These are phyloP conservation scores for Eustoma russellianum DNA, from an alignment of 257 asterid species.

Conservation along the genomic window DNA sequence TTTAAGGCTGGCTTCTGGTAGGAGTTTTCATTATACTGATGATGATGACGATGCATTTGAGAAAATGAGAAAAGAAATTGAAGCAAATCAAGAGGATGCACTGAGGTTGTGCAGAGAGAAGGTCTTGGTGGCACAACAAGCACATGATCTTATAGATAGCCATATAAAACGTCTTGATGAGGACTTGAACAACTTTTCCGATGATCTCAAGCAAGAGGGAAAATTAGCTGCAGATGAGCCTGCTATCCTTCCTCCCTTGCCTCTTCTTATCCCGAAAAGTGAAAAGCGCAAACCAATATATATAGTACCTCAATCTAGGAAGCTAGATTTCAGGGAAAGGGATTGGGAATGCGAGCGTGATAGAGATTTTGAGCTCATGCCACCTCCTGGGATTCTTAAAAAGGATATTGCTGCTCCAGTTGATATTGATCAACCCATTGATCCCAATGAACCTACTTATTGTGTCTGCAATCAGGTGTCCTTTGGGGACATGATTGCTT, in stretches of 20 bases:
- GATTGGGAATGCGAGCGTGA: conserved; percentile 94
- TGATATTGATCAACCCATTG: conserved; percentile 81
- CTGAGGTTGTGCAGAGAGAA: conserved; percentile 93
- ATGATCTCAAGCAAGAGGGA: conserved; percentile 99
- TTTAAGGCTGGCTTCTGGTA: conserved; percentile 63
- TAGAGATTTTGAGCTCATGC: conserved; percentile 95
- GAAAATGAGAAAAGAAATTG: conserved; percentile 68
- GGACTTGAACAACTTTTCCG: conserved; percentile 84
- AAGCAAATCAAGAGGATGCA: conserved; percentile 75
- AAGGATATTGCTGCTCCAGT: conserved; percentile 61
- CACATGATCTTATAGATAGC: conserved; percentile 78
- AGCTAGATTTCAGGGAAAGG: conserved; percentile 65
- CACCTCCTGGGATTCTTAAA: conserved; percentile 90
- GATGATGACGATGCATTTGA: conserved; percentile 46
- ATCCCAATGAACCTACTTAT: conserved; percentile 94
- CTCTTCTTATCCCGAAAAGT: conserved; percentile 63
- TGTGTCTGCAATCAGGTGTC: conserved; percentile 98
- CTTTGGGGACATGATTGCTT: conserved; percentile 98
- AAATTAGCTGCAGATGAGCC: conserved; percentile 85
- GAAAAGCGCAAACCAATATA: conserved; percentile 56
- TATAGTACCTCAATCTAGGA: conserved; percentile 67
- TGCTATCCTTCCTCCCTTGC: conserved; percentile 74
- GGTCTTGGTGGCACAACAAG: conserved; percentile 90
- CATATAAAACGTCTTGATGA: conserved; percentile 92
- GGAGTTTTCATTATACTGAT: conserved; percentile 25